Evolutionary conservation across 176 grass and related monocot genomes (phyloP), one percentile per base, ranked within the genome.

Genomic region (Aechmea fasciata): DNA sequence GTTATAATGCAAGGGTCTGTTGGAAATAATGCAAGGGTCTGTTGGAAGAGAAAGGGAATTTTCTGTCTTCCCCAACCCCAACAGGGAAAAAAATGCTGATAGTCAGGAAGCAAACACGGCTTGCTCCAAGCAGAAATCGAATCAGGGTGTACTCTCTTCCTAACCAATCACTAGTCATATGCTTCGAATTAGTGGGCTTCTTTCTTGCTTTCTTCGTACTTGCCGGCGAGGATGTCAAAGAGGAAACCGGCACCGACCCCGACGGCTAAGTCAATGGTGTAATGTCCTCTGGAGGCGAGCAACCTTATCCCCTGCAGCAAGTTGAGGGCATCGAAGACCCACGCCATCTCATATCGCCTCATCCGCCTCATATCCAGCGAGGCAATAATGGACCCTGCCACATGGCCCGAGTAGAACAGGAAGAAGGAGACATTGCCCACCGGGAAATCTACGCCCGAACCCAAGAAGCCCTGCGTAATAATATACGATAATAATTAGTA

Each of bases 341-440:
- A 77, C 12, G 89, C 94, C 71, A 92, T 73, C 74, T 67, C 74
- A 13, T 59, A 12, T 3, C 89, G 73, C 0, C 85, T 78, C 26
- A 78, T 59, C 1, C 89, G 81, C 53, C 93, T 79, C 93, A 97
- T 97, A 76, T 97, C 94, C 22, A 82, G 47, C 13, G 94, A 86
- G 0, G 94, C 94, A 51, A 97, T 92, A 59, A 97, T 68, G 0
- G 94, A 87, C 7, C 89, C 94, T 0, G 94, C 89, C 13, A 97
- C 94, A 13, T 92, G 94, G 3, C 94, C 94, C 0, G 89, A 92
- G 72, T 82, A 97, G 94, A 97, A 97, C 72, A 97, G 94, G 85
- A 92, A 97, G 82, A 92, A 97, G 63, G 94, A 97, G 10, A 97
- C 89, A 69, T 97, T 97, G 10, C 94, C 94, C 5, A 92, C 84